Evolutionary conservation across 176 grass and related monocot genomes (phyloP).

Genomic region (Dendrocalamus sinicus): DNA sequence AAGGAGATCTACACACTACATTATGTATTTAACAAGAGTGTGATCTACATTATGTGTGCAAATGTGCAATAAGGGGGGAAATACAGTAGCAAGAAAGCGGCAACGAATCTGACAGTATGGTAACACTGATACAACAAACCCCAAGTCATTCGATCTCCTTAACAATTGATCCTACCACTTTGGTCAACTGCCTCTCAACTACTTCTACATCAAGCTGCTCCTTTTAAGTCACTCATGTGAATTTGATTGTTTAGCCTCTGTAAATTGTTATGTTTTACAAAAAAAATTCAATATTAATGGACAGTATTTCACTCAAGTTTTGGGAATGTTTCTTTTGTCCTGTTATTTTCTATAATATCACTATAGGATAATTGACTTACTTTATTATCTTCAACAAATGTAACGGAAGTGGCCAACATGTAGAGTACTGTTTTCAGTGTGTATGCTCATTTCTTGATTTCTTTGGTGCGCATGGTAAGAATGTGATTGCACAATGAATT

Average conservation of each 20-base stretch:
- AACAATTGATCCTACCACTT: too few relatives aligned
- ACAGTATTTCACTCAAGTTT: background rate
- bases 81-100: background rate
- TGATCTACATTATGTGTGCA: background rate
- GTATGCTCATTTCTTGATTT: slow-evolving; percentile 24
- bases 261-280: background rate
- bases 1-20: background rate
- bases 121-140: background rate
- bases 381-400: slow-evolving; percentile 15
- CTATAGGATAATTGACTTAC: background rate
- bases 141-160: too few relatives aligned
- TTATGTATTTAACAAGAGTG: background rate
- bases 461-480: background rate
- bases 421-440: background rate
- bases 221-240: too few relatives aligned
- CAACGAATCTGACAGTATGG: background rate
- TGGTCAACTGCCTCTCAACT: too few relatives aligned
- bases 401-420: background rate
- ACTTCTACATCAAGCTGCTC: too few relatives aligned
- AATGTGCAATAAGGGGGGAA: background rate
- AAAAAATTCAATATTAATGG: background rate
- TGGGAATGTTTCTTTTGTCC: background rate
- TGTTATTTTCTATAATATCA: background rate
- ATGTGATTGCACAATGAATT: slow-evolving; percentile 5
- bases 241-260: background rate